These are phyloP conservation scores for Ceratocystis papillata DNA, from an alignment of 2,329 filamentous ascomycete species.

Conservation along the genomic window DNA sequence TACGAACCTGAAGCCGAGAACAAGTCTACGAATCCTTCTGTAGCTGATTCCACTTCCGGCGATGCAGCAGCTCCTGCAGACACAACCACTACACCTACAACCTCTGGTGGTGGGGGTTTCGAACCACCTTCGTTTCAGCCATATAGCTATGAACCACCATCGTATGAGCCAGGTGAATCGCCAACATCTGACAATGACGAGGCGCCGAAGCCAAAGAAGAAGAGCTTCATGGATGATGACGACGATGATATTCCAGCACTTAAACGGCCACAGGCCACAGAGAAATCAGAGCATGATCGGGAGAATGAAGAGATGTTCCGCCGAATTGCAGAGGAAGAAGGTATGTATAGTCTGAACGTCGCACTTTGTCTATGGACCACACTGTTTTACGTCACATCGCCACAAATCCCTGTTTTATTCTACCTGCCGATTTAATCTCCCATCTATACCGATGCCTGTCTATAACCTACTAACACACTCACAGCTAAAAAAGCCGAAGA, in stretches of 20 bases:
- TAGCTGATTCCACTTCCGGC: neutral
- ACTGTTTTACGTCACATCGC: neutral
- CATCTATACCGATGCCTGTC: constrained; percentile 20
- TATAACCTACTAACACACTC: neutral
- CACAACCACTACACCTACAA: neutral
- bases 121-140: constrained; percentile 54
- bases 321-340: constrained; percentile 67
- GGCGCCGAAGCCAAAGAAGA: constrained; percentile 56
- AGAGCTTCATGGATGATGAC: constrained; percentile 70
- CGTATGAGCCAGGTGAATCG: constrained; percentile 43
- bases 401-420: neutral
- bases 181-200: constrained; percentile 35
- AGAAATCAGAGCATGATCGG: constrained; percentile 59
- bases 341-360: constrained; percentile 36
- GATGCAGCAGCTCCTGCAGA: neutral
- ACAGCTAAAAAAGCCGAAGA: constrained; percentile 51
- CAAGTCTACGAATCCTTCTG: neutral
- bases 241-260: constrained; percentile 54
- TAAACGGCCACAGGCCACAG: constrained; percentile 38
- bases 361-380: neutral
- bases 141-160: constrained; percentile 47
- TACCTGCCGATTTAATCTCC: neutral
- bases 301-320: constrained; percentile 79
- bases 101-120: constrained; percentile 37
- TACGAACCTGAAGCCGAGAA: constrained; percentile 31